Base-by-base conservation (phyloP, 768 basidiomycete genomes). In the Mycena haematopus region DNA sequence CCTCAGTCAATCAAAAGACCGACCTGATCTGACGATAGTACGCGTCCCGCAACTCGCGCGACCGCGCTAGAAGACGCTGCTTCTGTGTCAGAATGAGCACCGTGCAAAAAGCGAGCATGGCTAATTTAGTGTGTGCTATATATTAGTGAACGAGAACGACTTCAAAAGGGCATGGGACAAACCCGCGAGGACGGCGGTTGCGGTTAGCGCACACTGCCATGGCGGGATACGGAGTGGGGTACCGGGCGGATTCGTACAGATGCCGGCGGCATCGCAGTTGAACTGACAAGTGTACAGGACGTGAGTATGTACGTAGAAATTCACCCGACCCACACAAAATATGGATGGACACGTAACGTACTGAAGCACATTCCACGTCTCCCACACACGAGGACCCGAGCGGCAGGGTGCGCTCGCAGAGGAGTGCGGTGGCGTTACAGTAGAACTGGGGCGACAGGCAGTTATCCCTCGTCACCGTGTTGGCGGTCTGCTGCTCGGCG, bases 381-480 rank as follows among this genome's bases (percentile, higher is more conserved):
- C 77, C 77, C 6, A 65, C 63, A 68, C 89, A 90, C 0, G 71
- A 55, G 6, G 64, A 69, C 0, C 82, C 82, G 24, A 85, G 33
- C 1, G 66, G 60, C 64, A 82, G 83, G 35, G 77, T 78, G 52
- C 72, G 73, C 50, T 82, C 69, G 65, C 88, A 90, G 9, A 79
- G 74, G 24, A 74, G 61, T 3, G 74, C 58, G 1, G 69, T 67
- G 7, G 79, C 75, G 61, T 86, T 84, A 71, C 89, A 90, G 72
- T 84, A 88, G 9, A 85, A 73, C 13, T 73, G 75, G 2, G 84
- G 79, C 6, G 78, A 79, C 15, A 75, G 77, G 70, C 88, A 90
- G 70, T 90, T 88, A 68, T 83, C 79, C 54, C 87, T 77, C 25
- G 81, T 79, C n/a, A 89, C 76, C 58, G 81, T 78, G 65, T 80